Conservation (phyloP, 208 protist species). For the Crithidia bombi region DNA sequence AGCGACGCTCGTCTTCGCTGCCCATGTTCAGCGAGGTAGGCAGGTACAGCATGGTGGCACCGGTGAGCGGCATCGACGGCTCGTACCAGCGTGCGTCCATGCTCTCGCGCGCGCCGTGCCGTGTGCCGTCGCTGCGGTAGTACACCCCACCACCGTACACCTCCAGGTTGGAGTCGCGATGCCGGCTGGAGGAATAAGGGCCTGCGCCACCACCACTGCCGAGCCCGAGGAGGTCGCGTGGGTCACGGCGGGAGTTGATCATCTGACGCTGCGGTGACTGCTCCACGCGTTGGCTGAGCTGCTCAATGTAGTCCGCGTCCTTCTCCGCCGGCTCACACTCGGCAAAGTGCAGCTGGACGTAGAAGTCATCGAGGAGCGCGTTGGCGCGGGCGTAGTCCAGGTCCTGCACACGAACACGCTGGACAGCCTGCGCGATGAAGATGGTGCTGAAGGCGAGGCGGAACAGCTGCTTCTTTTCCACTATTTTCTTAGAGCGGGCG, state of each 20-base stretch:
- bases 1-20: conserved; percentile 60
- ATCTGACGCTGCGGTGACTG: conserved; percentile 66
- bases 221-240: conserved; percentile 31
- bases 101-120: conserved; percentile 20
- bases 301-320: conserved; percentile 56
- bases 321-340: conserved; percentile 28
- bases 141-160: conserved; percentile 49
- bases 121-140: conserved; percentile 61
- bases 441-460: conserved; percentile 83
- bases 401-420: conserved; percentile 61
- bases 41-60: conserved; percentile 44
- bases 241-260: conserved; percentile 46
- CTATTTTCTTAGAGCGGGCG: conserved; percentile 20
- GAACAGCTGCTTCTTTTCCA: conserved; percentile 50
- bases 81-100: conserved; percentile 27
- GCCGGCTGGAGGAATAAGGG: conserved; percentile 28
- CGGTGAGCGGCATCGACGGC: conserved; percentile 33
- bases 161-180: conserved; percentile 15
- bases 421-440: conserved; percentile 63
- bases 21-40: conserved; percentile 47
- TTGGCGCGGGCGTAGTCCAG: conserved; percentile 76
- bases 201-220: neutral
- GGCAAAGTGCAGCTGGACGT: conserved; percentile 66
- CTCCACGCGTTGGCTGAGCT: conserved; percentile 67
- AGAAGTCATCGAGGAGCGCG: conserved; percentile 65